Base-by-base conservation (phyloP, 768 basidiomycete genomes). In the Neoboletus magnificus region DNA sequence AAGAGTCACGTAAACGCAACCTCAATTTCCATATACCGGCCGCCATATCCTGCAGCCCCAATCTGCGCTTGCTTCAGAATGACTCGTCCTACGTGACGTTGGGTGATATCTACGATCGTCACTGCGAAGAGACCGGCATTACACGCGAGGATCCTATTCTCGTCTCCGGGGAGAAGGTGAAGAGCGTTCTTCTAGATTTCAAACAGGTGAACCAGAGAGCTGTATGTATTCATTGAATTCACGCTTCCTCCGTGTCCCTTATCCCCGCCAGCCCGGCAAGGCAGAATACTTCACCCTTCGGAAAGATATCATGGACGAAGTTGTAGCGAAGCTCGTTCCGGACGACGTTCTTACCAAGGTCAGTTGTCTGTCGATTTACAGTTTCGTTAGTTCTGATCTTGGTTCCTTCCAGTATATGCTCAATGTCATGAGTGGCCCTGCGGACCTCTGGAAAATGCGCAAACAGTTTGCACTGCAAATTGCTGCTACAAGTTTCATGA, bases 381-480 rank as follows among this genome's bases (percentile, higher is more conserved):
- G 11, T 7, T 11, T 20, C 15, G 40, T 33, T 40, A 22, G 39
- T 35, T 41, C 45, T 50, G 27, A 58, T 25, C 8, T 8, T 45
- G 50, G 48, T 4, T 35, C 44, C 36, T 54, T 44, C 2, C 52
- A 99, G 97, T 98, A 94, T 70, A 91, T 99, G 89, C 78, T 85
- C 39, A 83, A 82, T 33, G 87, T 89, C 23, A 96, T 98, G 91
- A 75, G 80, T 44, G 82, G 81, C 2, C 85, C 95, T 5, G 82
- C 83, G 54, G 91, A 94, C 63, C 79, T 98, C 4, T 99, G 96
- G 96, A 82, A 91, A 56, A 93, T 98, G 85, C 85, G 97, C 56
- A 98, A 97, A 74, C 95, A 98, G 73, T 97, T 98, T 71, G 87
- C 95, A 10, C 71, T 89, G 39, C 95, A 98, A 67, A 77, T 93